Conservation (phyloP, 2,329 filamentous ascomycete species). For the Tolypocladium tropicale region DNA sequence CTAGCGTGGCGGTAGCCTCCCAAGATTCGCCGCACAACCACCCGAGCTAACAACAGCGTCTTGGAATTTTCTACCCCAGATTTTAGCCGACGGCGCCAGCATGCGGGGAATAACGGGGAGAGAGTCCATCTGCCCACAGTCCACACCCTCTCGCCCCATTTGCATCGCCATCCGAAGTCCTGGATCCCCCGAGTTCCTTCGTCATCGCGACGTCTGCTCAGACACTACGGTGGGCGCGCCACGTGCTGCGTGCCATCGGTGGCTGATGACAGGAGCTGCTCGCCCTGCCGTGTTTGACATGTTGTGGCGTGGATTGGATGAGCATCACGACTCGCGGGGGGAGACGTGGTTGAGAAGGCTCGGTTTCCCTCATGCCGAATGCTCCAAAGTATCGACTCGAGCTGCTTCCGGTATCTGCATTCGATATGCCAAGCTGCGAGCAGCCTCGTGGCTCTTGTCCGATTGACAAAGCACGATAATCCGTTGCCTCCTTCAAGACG, state of each 20-base stretch:
- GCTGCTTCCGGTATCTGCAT: background rate
- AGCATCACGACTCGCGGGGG: background rate
- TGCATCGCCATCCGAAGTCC: too few relatives aligned
- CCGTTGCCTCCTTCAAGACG: too few relatives aligned
- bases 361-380: background rate
- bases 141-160: background rate
- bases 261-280: too few relatives aligned
- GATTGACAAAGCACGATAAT: background rate
- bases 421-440: background rate
- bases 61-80: constrained; percentile 1
- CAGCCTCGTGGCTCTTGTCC: background rate
- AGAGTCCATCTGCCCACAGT: background rate
- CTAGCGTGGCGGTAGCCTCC: background rate
- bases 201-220: background rate
- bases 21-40: background rate
- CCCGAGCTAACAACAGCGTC: background rate
- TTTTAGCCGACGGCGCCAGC: background rate
- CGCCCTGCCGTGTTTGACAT: background rate
- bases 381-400: background rate
- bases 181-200: background rate
- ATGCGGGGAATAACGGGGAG: background rate
- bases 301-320: background rate
- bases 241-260: background rate
- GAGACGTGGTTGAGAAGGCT: too few relatives aligned
- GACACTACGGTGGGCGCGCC: background rate